Evolutionary conservation across 164 flowering plant genomes (phyloP), one percentile per base, ranked within the genome.

Genomic region (Magnolia kwangsiensis): DNA sequence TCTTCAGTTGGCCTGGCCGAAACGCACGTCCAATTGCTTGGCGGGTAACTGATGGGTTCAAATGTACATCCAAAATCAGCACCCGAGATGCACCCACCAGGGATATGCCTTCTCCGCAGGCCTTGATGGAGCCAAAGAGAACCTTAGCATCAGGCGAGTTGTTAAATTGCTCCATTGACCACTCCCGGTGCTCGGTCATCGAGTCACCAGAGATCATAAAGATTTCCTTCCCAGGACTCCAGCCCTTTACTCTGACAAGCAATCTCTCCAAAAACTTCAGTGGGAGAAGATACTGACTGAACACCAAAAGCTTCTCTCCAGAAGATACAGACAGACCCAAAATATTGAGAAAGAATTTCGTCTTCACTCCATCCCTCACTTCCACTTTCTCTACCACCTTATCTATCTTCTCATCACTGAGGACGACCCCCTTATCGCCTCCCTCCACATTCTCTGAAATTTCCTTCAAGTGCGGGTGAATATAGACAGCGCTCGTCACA

Each of bases 21-120:
- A 96, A 96, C 24, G 98, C 98, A 65, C 96, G 96, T 19, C 96
- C 96, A 50, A 94, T 85, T 69, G 94, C 93, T 80, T 92, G 94
- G 3, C 96, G 89, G 49, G 94, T 90, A 4, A 96, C 96, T 0
- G 98, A 93, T 0, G 98, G 98, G 68, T 95, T 93, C 45, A 92
- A 81, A 82, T 88, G 95, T 6, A 95, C 92, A 85, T 95, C 98
- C 73, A 93, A 70, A 63, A 95, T 85, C 24, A 95, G 58, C 11
- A 95, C 77, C 0, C 97, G 86, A 1, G 98, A 93, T 63, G 98
- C 98, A n/a, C 98, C 98, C 7, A 95, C 98, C 59, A 95, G 81
- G 14, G 98, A 95, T 11, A 95, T 95, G 2, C 98, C 98, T 76
- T 95, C 98, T 1, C 97, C 98, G 74, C 98, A 95, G 7, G 98